Conservation (phyloP, 805 yeast genomes). For the Candida koratica region DNA sequence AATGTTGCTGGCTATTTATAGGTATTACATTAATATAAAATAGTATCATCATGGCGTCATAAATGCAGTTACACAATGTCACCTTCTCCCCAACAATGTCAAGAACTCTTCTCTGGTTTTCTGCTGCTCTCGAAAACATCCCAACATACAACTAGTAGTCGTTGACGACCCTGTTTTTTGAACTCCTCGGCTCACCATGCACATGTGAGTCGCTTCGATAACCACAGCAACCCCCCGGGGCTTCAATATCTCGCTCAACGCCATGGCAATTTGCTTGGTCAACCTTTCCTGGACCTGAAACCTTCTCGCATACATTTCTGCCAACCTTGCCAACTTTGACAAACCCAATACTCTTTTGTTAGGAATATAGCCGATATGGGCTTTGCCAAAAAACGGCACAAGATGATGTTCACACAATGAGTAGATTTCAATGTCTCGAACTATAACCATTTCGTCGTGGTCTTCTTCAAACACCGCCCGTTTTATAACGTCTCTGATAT, state of each 20-base stretch:
- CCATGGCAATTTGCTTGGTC: conserved; percentile 97
- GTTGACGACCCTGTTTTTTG: conserved; percentile 94
- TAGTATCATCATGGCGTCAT: not conserved
- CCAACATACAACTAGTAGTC: conserved; percentile 94
- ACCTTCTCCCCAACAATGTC: conserved; percentile 66
- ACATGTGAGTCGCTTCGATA: conserved; percentile 97
- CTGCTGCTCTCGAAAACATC: conserved; percentile 89
- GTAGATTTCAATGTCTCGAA: conserved; percentile 86
- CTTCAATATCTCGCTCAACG: conserved; percentile 80
- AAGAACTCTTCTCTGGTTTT: conserved; percentile 96
- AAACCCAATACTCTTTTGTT: conserved; percentile 89
- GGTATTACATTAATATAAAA: not conserved
- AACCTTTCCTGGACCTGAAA: conserved; percentile 97
- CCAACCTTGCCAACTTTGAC: conserved; percentile 88
- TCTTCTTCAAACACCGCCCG: conserved; percentile 96
- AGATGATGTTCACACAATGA: conserved; percentile 96
- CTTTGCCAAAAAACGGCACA: conserved; percentile 96
- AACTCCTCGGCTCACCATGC: conserved; percentile 97
- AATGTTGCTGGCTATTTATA: conserved; percentile 22
- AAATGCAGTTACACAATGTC: conserved; percentile 8
- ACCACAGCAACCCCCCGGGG: conserved; percentile 99
- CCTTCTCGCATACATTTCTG: conserved; percentile 94
- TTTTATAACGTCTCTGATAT: conserved; percentile 85
- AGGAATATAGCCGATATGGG: conserved; percentile 97
- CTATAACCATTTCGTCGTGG: conserved; percentile 98